Base-by-base conservation (phyloP, 345 rosid genomes). In the Orychophragmus violaceus region DNA sequence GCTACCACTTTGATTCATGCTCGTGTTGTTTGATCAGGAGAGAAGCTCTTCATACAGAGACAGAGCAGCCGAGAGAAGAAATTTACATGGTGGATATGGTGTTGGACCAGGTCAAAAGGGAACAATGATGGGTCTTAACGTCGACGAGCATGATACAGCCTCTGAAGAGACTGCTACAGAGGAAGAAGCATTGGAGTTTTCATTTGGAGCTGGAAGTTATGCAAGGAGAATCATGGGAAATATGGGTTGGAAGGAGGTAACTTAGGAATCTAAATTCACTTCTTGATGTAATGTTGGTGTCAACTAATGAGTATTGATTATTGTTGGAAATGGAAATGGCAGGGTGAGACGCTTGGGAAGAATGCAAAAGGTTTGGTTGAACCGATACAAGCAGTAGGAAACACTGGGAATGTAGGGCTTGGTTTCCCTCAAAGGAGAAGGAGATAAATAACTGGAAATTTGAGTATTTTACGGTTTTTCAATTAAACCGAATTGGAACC, bases 211-310 rank as follows among this genome's bases (percentile, higher is more conserved):
- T 41, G 87, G 89, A 70, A 91, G 95, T 59, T 89, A 84, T 76
- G 95, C 87, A 62, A 82, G 92, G 77, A 89, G 69, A 64, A 82
- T 91, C 35, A 86, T 91, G 33, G 80, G 87, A 80, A 80, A 78
- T 79, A 89, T 89, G 95, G 96, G 98, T 37, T 91, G 95, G 96
- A 89, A 81, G 67, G 90, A 91, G 91, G 95, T 83, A 80, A 59
- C 14, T 46, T 5, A 62, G 8, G 37, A 61, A 51, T 33, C 64
- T 19, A 53, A n/a, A 64, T 6, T 46, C 18, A 16, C 42, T 42
- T 33, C 16, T 48, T 52, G 39, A 9, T n/a, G 4, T 54, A 9
- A 32, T 53, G 58, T 42, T n/a, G 41, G 5, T 67, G 16, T 37
- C 27, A 22, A 3, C 12, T n/a, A n/a, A 3, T 29, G 19, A 6